Evolutionary conservation across 805 yeast genomes (phyloP).

Genomic region (Ogataea wickerhamii): DNA sequence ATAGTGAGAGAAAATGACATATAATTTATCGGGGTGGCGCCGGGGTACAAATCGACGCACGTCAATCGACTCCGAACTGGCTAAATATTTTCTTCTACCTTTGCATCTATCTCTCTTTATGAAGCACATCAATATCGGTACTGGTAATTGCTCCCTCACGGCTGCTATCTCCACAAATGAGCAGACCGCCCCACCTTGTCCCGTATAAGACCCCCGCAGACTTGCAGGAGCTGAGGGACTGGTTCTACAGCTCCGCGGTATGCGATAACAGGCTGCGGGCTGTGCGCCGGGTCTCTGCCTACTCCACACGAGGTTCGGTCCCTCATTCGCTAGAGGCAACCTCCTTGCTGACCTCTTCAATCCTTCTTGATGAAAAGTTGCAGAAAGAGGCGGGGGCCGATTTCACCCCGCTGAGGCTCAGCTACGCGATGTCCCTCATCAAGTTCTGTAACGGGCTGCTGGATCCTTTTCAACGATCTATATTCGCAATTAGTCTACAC

Average conservation of each 20-base stretch:
- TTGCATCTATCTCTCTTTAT: no score
- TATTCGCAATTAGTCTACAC: conserved; percentile 74
- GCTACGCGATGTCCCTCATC: conserved; percentile 71
- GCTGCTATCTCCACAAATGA: no score
- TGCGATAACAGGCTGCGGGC: conserved; percentile 39
- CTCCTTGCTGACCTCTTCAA: conserved; percentile 50
- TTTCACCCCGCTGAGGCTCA: conserved; percentile 39
- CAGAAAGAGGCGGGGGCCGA: conserved; percentile 22
- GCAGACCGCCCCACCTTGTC: conserved; percentile 30
- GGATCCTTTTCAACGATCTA: conserved; percentile 81
- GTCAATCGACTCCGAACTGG: no score
- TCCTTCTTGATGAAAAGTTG: conserved; percentile 38
- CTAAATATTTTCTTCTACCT: no score
- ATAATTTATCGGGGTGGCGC: no score
- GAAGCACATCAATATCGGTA: no score
- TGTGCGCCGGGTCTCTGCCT: conserved; percentile 48
- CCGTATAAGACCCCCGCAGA: conserved; percentile 41
- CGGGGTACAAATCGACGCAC: no score
- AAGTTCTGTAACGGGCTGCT: conserved; percentile 88
- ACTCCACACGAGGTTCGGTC: conserved; percentile 55
- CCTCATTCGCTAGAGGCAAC: conserved; percentile 76
- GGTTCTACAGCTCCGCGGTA: conserved; percentile 46
- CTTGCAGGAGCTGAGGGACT: conserved; percentile 40
- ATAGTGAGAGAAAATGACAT: conserved; percentile 9
- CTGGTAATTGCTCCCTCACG: no score